A percentile compares a stretch with the other conserved stretches of the same genome.
Evolutionary conservation across 2,329 filamentous ascomycete genomes (phyloP).

Genomic region (Neonectria ditissima): DNA sequence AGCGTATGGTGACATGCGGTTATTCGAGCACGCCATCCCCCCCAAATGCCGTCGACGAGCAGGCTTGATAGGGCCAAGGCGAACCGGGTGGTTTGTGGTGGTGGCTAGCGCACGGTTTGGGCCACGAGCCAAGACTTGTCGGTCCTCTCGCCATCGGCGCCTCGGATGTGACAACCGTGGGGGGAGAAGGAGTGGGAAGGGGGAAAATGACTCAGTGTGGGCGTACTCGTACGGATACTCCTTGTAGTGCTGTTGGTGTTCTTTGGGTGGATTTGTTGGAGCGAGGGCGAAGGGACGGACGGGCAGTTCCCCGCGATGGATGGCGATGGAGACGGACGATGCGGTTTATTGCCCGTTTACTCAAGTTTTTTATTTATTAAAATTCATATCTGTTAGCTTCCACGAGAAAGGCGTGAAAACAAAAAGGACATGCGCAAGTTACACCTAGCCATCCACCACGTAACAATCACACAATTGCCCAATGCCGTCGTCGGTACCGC

Average conservation of each 20-base stretch:
- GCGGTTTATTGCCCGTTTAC: too few relatives aligned
- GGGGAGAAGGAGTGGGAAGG: conserved; percentile 8
- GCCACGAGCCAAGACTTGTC: conserved; percentile 21
- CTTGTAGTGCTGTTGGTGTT: too few relatives aligned
- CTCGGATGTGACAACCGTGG: conserved; percentile 33
- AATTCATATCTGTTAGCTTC: not conserved
- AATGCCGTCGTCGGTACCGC: not conserved
- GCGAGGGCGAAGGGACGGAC: not conserved
- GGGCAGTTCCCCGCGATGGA: not conserved
- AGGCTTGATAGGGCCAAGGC: conserved; percentile 26
- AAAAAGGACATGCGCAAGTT: too few relatives aligned
- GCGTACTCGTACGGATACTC: too few relatives aligned
- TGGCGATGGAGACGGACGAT: not conserved
- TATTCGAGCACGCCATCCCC: conserved; percentile 41
- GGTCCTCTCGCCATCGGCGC: conserved; percentile 32
- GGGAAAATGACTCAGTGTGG: conserved; percentile 40
- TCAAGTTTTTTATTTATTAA: too few relatives aligned
- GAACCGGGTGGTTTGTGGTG: conserved; percentile 2
- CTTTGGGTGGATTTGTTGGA: too few relatives aligned
- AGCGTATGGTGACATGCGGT: conserved; percentile 33
- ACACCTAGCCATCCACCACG: too few relatives aligned
- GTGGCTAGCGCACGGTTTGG: conserved; percentile 24
- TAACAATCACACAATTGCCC: not conserved
- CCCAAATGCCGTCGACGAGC: conserved; percentile 27
- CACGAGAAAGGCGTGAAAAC: not conserved